Evolutionary conservation across 805 yeast genomes (phyloP), one percentile per base, ranked within the genome.

Genomic region (Kregervanrija delftensis): DNA sequence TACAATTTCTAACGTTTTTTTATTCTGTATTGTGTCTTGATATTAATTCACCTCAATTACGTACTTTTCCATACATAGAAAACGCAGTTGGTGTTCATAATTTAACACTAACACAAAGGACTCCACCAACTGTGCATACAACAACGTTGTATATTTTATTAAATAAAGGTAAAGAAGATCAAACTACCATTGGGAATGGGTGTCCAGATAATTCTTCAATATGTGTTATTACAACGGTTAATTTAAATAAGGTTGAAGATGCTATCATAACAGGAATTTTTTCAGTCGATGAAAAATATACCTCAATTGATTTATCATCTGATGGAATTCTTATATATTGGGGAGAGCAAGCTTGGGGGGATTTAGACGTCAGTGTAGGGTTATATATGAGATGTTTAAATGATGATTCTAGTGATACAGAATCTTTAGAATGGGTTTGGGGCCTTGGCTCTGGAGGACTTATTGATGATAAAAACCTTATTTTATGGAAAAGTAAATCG

Each of bases 111-210:
- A 52, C 68, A 13, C 65, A 62, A 31, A 74, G 72, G 37, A 86
- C 96, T 10, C 98, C 98, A 13, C 98, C 99, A 1, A 76, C 91
- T 11, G 65, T 62, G 31, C 77, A 85, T 1, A 72, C 67, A 41
- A 63, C 71, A 32, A 71, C 76, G 3, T 86, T 96, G 90, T 78
- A 72, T 55, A 50, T 90, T 33, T 83, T 87, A 41, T 68, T 88
- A 8, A 57, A 66, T 32, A 49, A 62, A 31, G 57, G 62, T 16
- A 48, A 56, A 15, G 57, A 57, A 10, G 63, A 59, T 9, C 62
- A 65, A 10, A 58, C 54, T 3, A 59, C 67, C 8, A 47, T 51
- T 12, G 51, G 46, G 4, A 66, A 71, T 9, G 71, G 70, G 30
- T 90, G 97, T 64, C 83, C 89, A 0, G 66, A 67, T 39, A 80